Evolutionary conservation across 2,329 filamentous ascomycete species (phyloP).

Genomic region (Gliomastix tumulicola): DNA sequence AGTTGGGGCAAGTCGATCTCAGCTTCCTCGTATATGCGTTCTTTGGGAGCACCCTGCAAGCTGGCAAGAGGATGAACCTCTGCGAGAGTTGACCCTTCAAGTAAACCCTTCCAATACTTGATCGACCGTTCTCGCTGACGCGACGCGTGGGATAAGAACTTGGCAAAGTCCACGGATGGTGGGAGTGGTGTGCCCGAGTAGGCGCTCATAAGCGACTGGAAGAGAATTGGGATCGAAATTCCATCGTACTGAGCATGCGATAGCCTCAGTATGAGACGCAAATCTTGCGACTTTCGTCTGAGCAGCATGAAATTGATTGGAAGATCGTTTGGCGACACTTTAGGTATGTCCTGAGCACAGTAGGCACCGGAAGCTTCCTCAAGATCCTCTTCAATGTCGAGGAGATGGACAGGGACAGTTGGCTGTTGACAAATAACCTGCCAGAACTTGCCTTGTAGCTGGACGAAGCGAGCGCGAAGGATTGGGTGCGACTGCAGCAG

Average conservation of each 20-base stretch:
- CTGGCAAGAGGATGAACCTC: conserved; percentile 6
- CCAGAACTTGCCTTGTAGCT: conserved; percentile 8
- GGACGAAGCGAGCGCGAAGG: conserved; percentile 12
- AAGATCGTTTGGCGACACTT: conserved; percentile 3
- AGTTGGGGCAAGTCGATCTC: conserved; percentile 3
- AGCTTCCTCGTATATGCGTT: background rate
- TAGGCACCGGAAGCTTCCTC: conserved; percentile 6
- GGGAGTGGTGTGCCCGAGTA: conserved; percentile 20
- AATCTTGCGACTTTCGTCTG: conserved; percentile 7
- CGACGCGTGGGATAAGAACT: conserved; percentile 3
- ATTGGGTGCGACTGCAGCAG: conserved; percentile 10
- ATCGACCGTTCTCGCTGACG: conserved; percentile 1
- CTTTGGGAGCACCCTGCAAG: background rate
- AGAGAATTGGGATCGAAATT: conserved; percentile 30
- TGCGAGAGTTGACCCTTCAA: conserved; percentile 23
- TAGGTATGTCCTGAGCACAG: conserved; percentile 4
- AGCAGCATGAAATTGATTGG: conserved; percentile 11
- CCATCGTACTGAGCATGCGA: conserved; percentile 43
- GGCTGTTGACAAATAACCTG: conserved; percentile 11
- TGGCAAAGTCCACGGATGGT: conserved; percentile 16
- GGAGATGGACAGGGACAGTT: conserved; percentile 4
- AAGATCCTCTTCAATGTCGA: conserved; percentile 7
- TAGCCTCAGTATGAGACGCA: conserved; percentile 16
- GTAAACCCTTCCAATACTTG: conserved; percentile 35
- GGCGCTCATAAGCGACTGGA: conserved; percentile 24